Evolutionary conservation across 345 rosid genomes (phyloP).

Genomic region (Arabis alpina): DNA sequence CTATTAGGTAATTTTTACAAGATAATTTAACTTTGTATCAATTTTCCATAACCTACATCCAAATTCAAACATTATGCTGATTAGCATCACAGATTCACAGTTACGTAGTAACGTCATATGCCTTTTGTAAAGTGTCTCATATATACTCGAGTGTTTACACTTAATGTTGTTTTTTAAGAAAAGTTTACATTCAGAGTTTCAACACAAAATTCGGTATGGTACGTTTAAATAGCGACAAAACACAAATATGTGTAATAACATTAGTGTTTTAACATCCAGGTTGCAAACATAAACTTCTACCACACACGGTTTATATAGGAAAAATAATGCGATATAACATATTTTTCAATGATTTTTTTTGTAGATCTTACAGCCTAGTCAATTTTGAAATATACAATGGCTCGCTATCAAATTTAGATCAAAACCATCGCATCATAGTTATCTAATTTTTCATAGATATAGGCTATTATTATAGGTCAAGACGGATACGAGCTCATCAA

Average conservation of each 20-base stretch:
- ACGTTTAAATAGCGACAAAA: background rate
- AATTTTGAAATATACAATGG: background rate
- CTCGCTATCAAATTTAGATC: background rate
- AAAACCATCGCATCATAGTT: background rate
- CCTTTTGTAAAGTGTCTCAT: conserved; percentile 12
- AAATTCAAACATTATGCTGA: no score
- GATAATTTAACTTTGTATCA: no score
- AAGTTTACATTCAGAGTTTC: background rate
- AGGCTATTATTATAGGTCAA: background rate
- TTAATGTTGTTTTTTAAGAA: no score
- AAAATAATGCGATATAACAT: background rate
- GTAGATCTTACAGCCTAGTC: no score
- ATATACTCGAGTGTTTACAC: background rate
- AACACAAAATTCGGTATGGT: background rate
- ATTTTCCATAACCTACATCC: no score
- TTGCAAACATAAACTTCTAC: background rate
- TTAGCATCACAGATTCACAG: no score
- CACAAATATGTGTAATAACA: background rate
- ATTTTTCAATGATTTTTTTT: no score
- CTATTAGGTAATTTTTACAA: no score
- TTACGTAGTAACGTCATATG: no score
- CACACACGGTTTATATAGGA: background rate
- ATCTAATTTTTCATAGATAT: background rate
- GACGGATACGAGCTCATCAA: background rate
- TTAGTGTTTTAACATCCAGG: background rate